phyloP scores from a whole-genome alignment of 2,329 filamentous ascomycete genomes.

The Paracoccidioides brasiliensis region DNA sequence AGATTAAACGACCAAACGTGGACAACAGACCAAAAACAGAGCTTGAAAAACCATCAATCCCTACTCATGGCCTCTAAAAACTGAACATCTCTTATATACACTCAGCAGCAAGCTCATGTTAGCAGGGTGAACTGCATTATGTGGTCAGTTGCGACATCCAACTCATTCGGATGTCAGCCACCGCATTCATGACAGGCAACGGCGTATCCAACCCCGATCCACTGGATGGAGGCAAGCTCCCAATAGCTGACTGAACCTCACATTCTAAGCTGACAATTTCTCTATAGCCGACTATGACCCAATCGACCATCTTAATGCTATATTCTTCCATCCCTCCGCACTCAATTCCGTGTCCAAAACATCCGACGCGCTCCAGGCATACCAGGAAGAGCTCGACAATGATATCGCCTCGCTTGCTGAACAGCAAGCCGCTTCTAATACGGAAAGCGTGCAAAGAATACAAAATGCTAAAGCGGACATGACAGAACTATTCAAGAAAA shows the following conservation, averaged over 20 bases:
- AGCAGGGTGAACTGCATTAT: neutral
- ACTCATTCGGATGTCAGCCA: conserved; percentile 10
- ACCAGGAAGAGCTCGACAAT: conserved; percentile 69
- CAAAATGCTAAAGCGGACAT: conserved; percentile 83
- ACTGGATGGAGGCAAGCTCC: conserved; percentile 32
- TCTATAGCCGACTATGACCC: conserved; percentile 73
- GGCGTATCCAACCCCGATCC: conserved; percentile 26
- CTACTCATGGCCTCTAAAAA: neutral
- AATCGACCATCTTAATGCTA: conserved; percentile 78
- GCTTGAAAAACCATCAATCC: neutral
- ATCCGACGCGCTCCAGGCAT: conserved; percentile 56
- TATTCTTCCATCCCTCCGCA: conserved; percentile 82
- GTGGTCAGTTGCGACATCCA: neutral
- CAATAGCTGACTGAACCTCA: neutral
- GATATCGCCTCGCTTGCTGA: conserved; percentile 62
- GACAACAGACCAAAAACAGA: neutral
- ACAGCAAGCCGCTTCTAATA: conserved; percentile 69
- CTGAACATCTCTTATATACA: neutral
- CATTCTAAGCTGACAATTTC: neutral
- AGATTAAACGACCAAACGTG: no score
- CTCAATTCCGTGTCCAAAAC: conserved; percentile 64
- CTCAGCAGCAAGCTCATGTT: neutral
- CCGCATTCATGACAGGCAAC: conserved; percentile 28
- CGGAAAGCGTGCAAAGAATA: conserved; percentile 81
- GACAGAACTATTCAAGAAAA: conserved; percentile 80